Base-by-base conservation (phyloP, 768 basidiomycete species). In the Gelatoporia subvermispora region DNA sequence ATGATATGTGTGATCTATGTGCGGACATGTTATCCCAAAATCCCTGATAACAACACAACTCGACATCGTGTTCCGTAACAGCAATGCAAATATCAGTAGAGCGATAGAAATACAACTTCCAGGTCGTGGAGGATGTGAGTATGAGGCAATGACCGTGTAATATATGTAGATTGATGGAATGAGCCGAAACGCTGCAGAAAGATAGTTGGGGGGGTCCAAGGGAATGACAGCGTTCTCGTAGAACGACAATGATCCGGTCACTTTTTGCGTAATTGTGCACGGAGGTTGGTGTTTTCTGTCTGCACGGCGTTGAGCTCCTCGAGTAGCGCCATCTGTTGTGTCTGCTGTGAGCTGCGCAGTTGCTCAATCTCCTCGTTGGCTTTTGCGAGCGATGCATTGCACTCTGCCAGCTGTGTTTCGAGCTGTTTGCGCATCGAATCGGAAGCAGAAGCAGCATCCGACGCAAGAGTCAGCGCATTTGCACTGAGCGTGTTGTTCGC, bases 271-370 rank as follows among this genome's bases (percentile, higher is more conserved):
- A 93, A 58, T 65, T 92, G 90, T 25, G 81, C 78, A 38, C 85
- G 76, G 51, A 93, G 61, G 35, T 65, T 79, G 35, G 70, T 73
- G 59, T 93, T 92, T 68, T 92, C 88, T 48, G 77, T 84, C 69
- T 92, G 88, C 68, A 85, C 76, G 44, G 77, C 73, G 63, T 90
- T 93, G 58, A 95, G 74, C 70, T 95, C 92, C 60, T 96, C 93
- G 37, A 99, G 73, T 47, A 99, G 62, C 25, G 85, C 84, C 47
- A 91, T 81, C 54, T 85, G 75, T 69, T 94, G 93, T 8, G 73
- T 77, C 68, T 92, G 87, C 60, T 93, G 90, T 15, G 81, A 79
- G 55, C 68, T 73, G 36, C 73, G 75, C 76, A 87, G 81, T 35
- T 70, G 76, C 16, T 85, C 76, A 35, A 91, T 65, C 61, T 93